Evolutionary conservation across 352 stramenopile genomes (phyloP), one percentile per base, ranked within the genome.

Genomic region (Phytophthora syringae): DNA sequence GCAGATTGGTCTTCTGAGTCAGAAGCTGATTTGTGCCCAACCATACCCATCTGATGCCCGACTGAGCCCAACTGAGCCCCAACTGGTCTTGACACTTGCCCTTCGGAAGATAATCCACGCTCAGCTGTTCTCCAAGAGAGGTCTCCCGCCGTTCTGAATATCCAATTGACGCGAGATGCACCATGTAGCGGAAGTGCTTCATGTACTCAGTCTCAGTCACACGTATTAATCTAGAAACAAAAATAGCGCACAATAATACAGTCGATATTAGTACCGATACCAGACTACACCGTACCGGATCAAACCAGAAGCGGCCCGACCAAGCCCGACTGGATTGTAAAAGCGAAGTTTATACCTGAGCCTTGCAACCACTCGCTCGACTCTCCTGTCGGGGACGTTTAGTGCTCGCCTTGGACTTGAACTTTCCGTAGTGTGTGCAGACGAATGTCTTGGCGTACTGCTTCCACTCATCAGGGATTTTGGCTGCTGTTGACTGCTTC

Each of bases 361-460:
- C 47, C 25, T 34, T 52, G 37, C 37, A 64, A 0, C 39, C 42
- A 2, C n/a, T 18, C 4, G 47, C 20, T 27, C 37, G 37, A 24
- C 5, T 45, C n/a, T 64, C 37, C 7, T 64, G 56, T 24, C 56
- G 2, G 1, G 20, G 47, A 24, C 45, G 20, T 10, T 64, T 52
- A 9, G 30, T 42, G 10, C 15, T 52, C 1, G 27, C 36, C 12
- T 45, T 10, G 1, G 40, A 60, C 25, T 52, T 34, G 27, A 52
- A 64, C 16, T 52, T 57, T 0, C 57, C 37, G 16, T n/a, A 4
- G 9, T 52, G 37, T 5, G 47, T 52, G 18, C 57, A 57, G 3
- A 64, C 57, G 10, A 57, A 58, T 28, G 57, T 58, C 28, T n/a
- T 63, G 1, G 34, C 30, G 22, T 63, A 63, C 5, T 55, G 22